phyloP scores from a whole-genome alignment of 768 basidiomycete species.

The Daedaleopsis sinensis region DNA sequence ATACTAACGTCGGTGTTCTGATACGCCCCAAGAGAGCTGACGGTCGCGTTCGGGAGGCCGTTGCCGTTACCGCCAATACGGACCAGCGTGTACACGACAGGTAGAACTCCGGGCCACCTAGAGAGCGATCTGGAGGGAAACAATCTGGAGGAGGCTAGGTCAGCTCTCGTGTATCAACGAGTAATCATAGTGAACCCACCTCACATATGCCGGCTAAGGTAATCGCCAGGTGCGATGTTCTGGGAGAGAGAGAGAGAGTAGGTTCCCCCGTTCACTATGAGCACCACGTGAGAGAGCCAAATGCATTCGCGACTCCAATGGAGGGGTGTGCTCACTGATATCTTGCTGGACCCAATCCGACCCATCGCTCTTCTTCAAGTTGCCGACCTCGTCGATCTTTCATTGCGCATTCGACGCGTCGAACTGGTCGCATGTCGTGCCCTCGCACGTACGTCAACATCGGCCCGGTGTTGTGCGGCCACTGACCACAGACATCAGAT shows the following conservation, averaged over 20 bases:
- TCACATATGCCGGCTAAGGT: constrained; percentile 80
- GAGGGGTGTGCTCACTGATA: constrained; percentile 26
- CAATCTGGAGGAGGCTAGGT: constrained; percentile 24
- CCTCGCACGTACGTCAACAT: constrained; percentile 71
- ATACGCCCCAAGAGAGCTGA: constrained; percentile 75
- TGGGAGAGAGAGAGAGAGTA: constrained; percentile 34
- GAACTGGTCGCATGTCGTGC: constrained; percentile 62
- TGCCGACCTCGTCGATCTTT: constrained; percentile 42
- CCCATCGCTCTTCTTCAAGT: constrained; percentile 23
- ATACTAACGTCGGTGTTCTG: constrained; percentile 72
- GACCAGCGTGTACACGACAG: constrained; percentile 64
- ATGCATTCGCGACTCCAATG: background rate
- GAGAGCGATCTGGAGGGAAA: constrained; percentile 32
- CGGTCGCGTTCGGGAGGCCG: constrained; percentile 51
- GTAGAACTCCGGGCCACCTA: constrained; percentile 75
- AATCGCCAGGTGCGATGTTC: constrained; percentile 66
- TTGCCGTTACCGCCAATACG: constrained; percentile 55
- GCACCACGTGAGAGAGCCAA: background rate
- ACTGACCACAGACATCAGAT: constrained; percentile 28
- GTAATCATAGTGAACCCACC: background rate
- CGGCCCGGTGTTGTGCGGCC: constrained; percentile 68
- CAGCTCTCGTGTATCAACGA: background rate
- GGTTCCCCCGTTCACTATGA: constrained; percentile 26
- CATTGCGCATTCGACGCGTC: constrained; percentile 54
- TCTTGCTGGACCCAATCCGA: constrained; percentile 33